Conservation (phyloP, 345 rosid genomes). For the Populus tremula region DNA sequence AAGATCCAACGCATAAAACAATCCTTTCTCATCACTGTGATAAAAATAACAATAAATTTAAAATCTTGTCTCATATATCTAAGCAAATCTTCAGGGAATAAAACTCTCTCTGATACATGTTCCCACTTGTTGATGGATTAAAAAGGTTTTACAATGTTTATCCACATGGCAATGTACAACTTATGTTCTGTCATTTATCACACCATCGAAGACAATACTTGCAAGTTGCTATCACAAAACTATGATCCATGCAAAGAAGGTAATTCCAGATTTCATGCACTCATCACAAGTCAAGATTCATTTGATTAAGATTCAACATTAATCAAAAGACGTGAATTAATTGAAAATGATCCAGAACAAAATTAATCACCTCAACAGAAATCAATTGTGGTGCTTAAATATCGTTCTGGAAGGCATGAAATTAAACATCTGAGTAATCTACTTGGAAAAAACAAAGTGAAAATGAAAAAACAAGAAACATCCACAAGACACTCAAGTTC, state of each 20-base stretch:
- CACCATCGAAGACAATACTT: background rate
- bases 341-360: too few species aligned
- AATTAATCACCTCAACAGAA: too few species aligned
- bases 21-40: constrained; percentile 73
- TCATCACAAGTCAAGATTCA: too few species aligned
- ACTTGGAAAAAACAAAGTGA: too few species aligned
- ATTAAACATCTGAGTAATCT: too few species aligned
- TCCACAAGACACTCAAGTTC: background rate
- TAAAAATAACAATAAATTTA: background rate
- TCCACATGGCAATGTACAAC: constrained; percentile 5
- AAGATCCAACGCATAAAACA: constrained; percentile 89
- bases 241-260: background rate
- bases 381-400: too few species aligned
- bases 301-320: too few species aligned
- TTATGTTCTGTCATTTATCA: background rate
- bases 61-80: background rate
- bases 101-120: background rate
- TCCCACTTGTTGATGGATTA: background rate
- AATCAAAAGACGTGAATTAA: too few species aligned
- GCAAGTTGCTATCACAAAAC: background rate
- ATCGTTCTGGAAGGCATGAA: too few species aligned
- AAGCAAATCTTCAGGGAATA: background rate
- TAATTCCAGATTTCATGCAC: too few species aligned
- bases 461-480: background rate
- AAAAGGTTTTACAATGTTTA: background rate